phyloP scores from a whole-genome alignment of 192 early-diverging fungal species.

The Dissophora ornata region DNA sequence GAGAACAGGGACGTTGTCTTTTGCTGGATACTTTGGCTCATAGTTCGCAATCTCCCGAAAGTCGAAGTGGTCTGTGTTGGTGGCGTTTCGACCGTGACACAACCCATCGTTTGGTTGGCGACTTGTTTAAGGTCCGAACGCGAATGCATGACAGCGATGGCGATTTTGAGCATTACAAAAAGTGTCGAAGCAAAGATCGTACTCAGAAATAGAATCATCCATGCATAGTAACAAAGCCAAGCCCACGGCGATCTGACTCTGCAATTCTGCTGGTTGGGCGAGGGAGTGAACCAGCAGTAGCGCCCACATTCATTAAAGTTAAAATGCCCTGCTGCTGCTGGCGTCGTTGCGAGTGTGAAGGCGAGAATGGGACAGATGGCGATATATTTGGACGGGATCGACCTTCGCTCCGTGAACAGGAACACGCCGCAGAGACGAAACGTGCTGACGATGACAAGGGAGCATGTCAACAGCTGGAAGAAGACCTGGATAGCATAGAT shows the following conservation, averaged over 20 bases:
- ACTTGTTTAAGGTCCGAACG: slow-evolving; percentile 24
- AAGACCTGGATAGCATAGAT: slow-evolving; percentile 16
- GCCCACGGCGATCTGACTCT: slow-evolving; percentile 32
- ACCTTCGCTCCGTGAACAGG: slow-evolving; percentile 23
- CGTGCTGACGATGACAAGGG: slow-evolving; percentile 34
- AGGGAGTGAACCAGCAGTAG: slow-evolving; percentile 45
- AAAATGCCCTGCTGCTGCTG: slow-evolving; percentile 28
- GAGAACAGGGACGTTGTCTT: slow-evolving; percentile 27
- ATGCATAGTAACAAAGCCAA: slow-evolving; percentile 37
- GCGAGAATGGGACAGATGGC: slow-evolving; percentile 25
- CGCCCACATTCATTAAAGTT: slow-evolving; percentile 32
- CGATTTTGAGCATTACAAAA: slow-evolving; percentile 37
- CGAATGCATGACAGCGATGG: slow-evolving; percentile 7
- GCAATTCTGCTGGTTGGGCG: slow-evolving; percentile 9
- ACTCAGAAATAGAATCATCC: slow-evolving; percentile 38
- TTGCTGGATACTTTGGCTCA: slow-evolving; percentile 8
- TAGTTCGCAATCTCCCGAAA: slow-evolving; percentile 8
- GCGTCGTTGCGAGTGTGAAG: slow-evolving; percentile 26
- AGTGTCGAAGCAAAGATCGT: slow-evolving; percentile 40
- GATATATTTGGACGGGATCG: slow-evolving; percentile 33
- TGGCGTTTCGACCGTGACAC: neutral
- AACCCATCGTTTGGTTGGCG: slow-evolving; percentile 8
- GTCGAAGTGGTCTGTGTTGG: slow-evolving; percentile 4
- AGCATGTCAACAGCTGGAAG: slow-evolving; percentile 43
- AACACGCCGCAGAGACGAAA: slow-evolving; percentile 51